A percentile compares a stretch with the other conserved stretches of the same genome.
phyloP scores from a whole-genome alignment of 805 yeast species.

The Zygotorulaspora sp. region DNA sequence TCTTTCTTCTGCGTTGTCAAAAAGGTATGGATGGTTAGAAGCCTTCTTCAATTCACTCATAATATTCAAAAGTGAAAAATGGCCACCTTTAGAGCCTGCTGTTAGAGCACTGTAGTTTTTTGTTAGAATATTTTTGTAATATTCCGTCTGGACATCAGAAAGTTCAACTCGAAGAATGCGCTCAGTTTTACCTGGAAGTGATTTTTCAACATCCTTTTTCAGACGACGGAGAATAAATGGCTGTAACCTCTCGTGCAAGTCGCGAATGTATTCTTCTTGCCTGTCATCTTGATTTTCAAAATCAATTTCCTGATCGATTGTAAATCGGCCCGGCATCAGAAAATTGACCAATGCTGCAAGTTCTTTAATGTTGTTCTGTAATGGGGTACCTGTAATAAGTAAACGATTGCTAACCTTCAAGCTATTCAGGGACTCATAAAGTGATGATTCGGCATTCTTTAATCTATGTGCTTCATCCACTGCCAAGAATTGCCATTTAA shows the following conservation, averaged over 20 bases:
- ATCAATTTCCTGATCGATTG: constrained; percentile 91
- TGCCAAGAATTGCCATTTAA: constrained; percentile 94
- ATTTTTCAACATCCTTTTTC: constrained; percentile 96
- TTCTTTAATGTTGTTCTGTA: constrained; percentile 93
- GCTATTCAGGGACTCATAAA: constrained; percentile 80
- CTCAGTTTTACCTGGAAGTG: constrained; percentile 93
- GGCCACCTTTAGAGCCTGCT: constrained; percentile 73
- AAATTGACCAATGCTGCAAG: constrained; percentile 92
- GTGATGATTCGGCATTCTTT: constrained; percentile 88
- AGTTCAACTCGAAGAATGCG: constrained; percentile 91
- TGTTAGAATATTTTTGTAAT: constrained; percentile 88
- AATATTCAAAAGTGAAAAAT: constrained; percentile 78
- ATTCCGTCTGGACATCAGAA: constrained; percentile 91
- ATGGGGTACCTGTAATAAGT: constrained; percentile 95
- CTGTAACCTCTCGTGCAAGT: constrained; percentile 75
- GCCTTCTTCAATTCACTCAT: constrained; percentile 97
- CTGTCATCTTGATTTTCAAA: constrained; percentile 82
- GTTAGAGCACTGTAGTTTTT: constrained; percentile 88
- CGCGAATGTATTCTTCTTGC: constrained; percentile 85
- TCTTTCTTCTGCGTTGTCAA: constrained; percentile 86
- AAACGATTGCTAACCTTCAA: constrained; percentile 81
- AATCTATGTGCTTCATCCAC: constrained; percentile 98
- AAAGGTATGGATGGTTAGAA: constrained; percentile 92
- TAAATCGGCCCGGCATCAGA: constrained; percentile 90
- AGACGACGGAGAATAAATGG: constrained; percentile 91